These are phyloP conservation scores for Thermoascus crustaceus DNA, from an alignment of 2,329 filamentous ascomycete genomes.

Conservation along the genomic window DNA sequence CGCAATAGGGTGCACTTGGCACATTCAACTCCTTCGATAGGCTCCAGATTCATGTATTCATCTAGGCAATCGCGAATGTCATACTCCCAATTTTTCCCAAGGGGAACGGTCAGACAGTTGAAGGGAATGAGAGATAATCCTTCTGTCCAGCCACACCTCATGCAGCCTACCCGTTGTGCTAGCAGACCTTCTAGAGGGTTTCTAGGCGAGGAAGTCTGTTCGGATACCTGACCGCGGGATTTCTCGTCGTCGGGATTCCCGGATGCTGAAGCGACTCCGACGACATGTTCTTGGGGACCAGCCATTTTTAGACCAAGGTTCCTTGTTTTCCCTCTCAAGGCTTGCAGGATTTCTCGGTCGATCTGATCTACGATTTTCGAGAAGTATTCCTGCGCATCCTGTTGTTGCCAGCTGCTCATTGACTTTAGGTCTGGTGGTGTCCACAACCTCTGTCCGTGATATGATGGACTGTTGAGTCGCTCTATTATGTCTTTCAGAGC, in stretches of 20 bases:
- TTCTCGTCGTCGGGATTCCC: slow-evolving; percentile 9
- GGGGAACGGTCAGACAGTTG: slow-evolving; percentile 81
- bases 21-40: slow-evolving; percentile 84
- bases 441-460: slow-evolving; percentile 72
- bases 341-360: slow-evolving; percentile 63
- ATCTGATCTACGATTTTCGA: slow-evolving; percentile 80
- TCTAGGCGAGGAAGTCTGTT: slow-evolving; percentile 31
- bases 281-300: slow-evolving; percentile 25
- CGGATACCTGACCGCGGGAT: slow-evolving; percentile 9
- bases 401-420: slow-evolving; percentile 92
- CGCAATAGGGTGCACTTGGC: slow-evolving; percentile 75
- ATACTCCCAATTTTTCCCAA: slow-evolving; percentile 59
- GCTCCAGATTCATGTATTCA: slow-evolving; percentile 75
- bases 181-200: slow-evolving; percentile 84
- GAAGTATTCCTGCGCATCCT: slow-evolving; percentile 96
- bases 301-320: slow-evolving; percentile 34
- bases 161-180: slow-evolving; percentile 83
- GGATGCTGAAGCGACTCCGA: slow-evolving; percentile 16
- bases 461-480: slow-evolving; percentile 60
- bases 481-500: slow-evolving; percentile 58
- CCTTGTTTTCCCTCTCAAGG: slow-evolving; percentile 37
- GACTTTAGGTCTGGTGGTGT: slow-evolving; percentile 74
- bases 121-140: slow-evolving; percentile 86
- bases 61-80: slow-evolving; percentile 72
- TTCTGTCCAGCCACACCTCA: slow-evolving; percentile 75